Base-by-base conservation (phyloP, 176 grass and related monocot genomes). In the Typha latifolia region DNA sequence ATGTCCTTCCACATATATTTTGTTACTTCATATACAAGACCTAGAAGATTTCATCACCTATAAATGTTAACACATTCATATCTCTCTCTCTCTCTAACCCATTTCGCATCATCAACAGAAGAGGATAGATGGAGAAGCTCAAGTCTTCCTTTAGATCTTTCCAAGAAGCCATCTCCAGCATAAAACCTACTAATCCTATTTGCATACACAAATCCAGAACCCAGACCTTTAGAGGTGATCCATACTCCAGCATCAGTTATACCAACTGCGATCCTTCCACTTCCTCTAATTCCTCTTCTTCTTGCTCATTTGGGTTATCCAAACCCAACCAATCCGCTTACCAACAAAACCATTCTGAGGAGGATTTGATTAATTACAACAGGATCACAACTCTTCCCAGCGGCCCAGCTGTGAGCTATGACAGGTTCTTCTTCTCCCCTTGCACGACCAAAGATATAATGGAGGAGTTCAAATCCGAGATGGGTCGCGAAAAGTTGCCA, bases 351-450 rank as follows among this genome's bases (percentile, higher is more conserved):
- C 10, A 32, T 56, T 24, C 29, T 16, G 23, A 59, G 53, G 18
- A 59, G 53, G 7, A 49, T 34, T 57, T 49, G 19, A 1, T 2
- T 29, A 3, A 43, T 10, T 43, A 43, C 37, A 10, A 43, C 53
- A 72, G 19, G 47, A 62, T 15, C 12, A 50, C 26, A 14, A 66
- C 49, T 65, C 62, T 10, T 43, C 37, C 37, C n/a, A 18, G 15
- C 29, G 9, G 16, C 29, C 12, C 26, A 24, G 15, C 26, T 47
- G 4, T 74, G 61, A 62, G 23, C 47, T 78, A 67, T 50, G 48
- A 78, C 10, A 68, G 81, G 55, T 84, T 84, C 75, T 84, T 84
- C 81, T 84, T 84, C 81, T 74, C 75, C 11, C 81, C 70, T 12
- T 32, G 43, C 57, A 84, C 66, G 23, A 79, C 81, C 51, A 84